Conservation (phyloP, 768 basidiomycete species). For the Rubroboletus pulcherrimus region DNA sequence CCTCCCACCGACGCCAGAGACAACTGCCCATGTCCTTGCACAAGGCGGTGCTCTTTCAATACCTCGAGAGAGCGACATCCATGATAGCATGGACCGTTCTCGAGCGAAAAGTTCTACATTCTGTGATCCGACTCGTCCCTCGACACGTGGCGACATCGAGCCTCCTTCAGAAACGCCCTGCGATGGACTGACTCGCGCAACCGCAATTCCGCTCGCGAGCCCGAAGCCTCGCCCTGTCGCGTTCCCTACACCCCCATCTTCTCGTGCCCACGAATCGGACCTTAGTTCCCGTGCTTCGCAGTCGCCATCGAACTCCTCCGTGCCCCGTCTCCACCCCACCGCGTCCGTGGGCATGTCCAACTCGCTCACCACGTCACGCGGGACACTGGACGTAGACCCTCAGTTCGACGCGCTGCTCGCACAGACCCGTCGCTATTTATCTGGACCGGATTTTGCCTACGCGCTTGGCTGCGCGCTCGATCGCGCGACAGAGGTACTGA, state of each 20-base stretch:
- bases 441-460: conserved; percentile 63
- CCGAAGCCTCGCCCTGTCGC: conserved; percentile 1
- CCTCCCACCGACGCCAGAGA: conserved; percentile 70
- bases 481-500: conserved; percentile 58
- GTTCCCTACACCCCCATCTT: conserved; percentile 25
- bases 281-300: conserved; percentile 28
- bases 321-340: conserved; percentile 18
- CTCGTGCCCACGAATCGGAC: conserved; percentile 14
- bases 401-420: conserved; percentile 61
- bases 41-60: conserved; percentile 50
- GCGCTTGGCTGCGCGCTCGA: conserved; percentile 76
- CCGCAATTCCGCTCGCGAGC: conserved; percentile 18
- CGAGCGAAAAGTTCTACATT: background rate
- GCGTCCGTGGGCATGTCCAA: background rate
- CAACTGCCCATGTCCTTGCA: conserved; percentile 61
- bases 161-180: background rate
- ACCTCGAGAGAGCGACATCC: background rate
- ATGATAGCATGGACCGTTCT: background rate
- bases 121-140: background rate
- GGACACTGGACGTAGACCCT: conserved; percentile 12
- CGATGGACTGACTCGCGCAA: conserved; percentile 9
- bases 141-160: background rate
- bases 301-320: conserved; percentile 14
- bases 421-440: conserved; percentile 62
- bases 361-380: conserved; percentile 4